These are phyloP conservation scores for Mucor circinelloides DNA, from an alignment of 371 early-diverging fungal species.

Conservation along the genomic window DNA sequence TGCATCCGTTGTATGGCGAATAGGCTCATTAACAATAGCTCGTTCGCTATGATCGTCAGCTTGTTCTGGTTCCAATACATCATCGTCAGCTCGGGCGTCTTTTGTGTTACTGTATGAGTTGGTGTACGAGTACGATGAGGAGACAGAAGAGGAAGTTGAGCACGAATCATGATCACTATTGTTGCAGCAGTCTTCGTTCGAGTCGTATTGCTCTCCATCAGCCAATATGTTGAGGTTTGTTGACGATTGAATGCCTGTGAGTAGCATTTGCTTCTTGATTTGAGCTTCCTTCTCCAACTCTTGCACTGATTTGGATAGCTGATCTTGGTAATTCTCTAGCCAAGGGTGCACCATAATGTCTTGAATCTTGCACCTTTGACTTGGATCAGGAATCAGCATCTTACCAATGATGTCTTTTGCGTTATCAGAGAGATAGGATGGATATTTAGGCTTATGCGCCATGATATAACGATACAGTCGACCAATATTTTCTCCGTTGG, in stretches of 20 bases:
- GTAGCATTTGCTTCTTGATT: slow-evolving; percentile 9
- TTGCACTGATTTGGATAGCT: slow-evolving; percentile 28
- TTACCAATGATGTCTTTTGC: slow-evolving; percentile 83
- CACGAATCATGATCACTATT: slow-evolving; percentile 6
- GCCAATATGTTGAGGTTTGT: not conserved
- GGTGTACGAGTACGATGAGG: slow-evolving; percentile 16
- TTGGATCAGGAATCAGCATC: slow-evolving; percentile 92
- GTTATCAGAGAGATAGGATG: slow-evolving; percentile 76
- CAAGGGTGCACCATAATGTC: slow-evolving; percentile 85
- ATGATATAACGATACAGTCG: slow-evolving; percentile 94
- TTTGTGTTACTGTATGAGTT: slow-evolving; percentile 18
- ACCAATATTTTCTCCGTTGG: slow-evolving; percentile 96
- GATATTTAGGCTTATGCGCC: slow-evolving; percentile 85
- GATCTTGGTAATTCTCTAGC: slow-evolving; percentile 33
- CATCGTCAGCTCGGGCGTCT: not conserved
- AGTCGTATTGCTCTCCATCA: not conserved
- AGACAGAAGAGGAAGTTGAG: slow-evolving; percentile 14
- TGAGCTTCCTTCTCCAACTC: slow-evolving; percentile 25
- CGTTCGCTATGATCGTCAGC: slow-evolving; percentile 32
- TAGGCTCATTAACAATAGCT: slow-evolving; percentile 58
- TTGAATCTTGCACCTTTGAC: slow-evolving; percentile 79
- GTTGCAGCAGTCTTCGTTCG: slow-evolving; percentile 1
- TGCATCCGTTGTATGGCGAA: not conserved
- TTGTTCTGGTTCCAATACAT: not conserved
- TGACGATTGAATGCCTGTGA: not conserved